Evolutionary conservation across 768 basidiomycete species (phyloP).

Genomic region (Wakefieldia striispora): DNA sequence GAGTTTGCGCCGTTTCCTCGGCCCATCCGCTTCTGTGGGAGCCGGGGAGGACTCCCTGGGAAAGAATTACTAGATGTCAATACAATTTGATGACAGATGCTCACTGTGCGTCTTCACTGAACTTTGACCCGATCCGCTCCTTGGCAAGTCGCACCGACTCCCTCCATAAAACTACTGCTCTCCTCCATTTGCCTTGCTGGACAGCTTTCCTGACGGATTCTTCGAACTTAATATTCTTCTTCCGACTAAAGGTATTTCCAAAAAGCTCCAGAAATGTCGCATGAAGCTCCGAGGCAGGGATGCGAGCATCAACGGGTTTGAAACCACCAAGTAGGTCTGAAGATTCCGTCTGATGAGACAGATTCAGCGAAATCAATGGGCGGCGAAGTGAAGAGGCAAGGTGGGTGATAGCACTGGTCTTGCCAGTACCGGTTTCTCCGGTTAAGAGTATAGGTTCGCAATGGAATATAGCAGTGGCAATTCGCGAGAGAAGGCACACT

Average conservation of each 20-base stretch:
- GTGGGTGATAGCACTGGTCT: conserved; percentile 89
- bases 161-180: conserved; percentile 80
- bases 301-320: conserved; percentile 88
- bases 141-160: conserved; percentile 70
- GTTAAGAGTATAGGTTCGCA: conserved; percentile 87
- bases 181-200: conserved; percentile 80
- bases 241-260: conserved; percentile 81
- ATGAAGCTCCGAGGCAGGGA: conserved; percentile 71
- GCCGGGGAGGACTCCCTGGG: conserved; percentile 21
- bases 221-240: conserved; percentile 86
- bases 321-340: conserved; percentile 93
- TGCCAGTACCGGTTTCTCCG: conserved; percentile 99
- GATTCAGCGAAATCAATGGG: conserved; percentile 83
- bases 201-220: conserved; percentile 79
- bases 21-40: conserved; percentile 41
- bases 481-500: conserved; percentile 71
- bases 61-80: neutral
- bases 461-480: conserved; percentile 68
- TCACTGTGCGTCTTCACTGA: conserved; percentile 28
- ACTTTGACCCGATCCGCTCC: conserved; percentile 51
- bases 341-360: conserved; percentile 95
- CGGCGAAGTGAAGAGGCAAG: conserved; percentile 75
- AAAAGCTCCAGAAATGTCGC: conserved; percentile 78
- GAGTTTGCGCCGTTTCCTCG: conserved; percentile 71
- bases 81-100: neutral